Evolutionary conservation across 2,329 filamentous ascomycete genomes (phyloP).

Genomic region (Verticillium klebahnii): DNA sequence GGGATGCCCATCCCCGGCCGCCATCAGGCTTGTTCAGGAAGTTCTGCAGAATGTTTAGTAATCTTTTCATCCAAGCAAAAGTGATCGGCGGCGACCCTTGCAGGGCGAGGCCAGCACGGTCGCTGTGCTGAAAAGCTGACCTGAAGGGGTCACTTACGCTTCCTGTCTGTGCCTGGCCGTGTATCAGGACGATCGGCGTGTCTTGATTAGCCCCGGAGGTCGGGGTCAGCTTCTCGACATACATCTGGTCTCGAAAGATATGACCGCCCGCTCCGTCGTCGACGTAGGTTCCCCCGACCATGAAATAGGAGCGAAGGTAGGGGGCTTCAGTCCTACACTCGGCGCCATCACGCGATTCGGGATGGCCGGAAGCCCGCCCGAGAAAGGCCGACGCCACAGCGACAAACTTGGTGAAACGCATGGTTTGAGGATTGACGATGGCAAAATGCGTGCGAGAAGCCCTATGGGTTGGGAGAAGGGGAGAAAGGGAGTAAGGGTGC

Average conservation of each 20-base stretch:
- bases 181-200: slow-evolving; percentile 35
- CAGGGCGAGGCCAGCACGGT: neutral
- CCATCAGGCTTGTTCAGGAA: slow-evolving; percentile 43
- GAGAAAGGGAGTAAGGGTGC: neutral
- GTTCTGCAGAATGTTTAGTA: slow-evolving; percentile 22
- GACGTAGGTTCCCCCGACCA: slow-evolving; percentile 30
- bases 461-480: neutral
- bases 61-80: slow-evolving; percentile 1
- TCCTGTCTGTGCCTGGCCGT: slow-evolving; percentile 36
- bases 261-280: slow-evolving; percentile 22
- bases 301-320: slow-evolving; percentile 25
- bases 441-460: neutral
- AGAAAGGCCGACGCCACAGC: slow-evolving; percentile 7
- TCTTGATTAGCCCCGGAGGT: slow-evolving; percentile 15
- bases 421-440: slow-evolving; percentile 1
- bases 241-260: slow-evolving; percentile 41
- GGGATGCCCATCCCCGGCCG: slow-evolving; percentile 40
- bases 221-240: slow-evolving; percentile 44
- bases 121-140: neutral
- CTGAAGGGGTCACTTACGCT: slow-evolving; percentile 21
- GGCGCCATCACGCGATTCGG: neutral
- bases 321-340: slow-evolving; percentile 10
- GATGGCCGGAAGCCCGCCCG: slow-evolving; percentile 6
- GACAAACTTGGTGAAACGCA: slow-evolving; percentile 9
- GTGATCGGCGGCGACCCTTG: neutral